Evolutionary conservation across 768 basidiomycete species (phyloP), one percentile per base, ranked within the genome.

Genomic region (Suillus cothurnatus): DNA sequence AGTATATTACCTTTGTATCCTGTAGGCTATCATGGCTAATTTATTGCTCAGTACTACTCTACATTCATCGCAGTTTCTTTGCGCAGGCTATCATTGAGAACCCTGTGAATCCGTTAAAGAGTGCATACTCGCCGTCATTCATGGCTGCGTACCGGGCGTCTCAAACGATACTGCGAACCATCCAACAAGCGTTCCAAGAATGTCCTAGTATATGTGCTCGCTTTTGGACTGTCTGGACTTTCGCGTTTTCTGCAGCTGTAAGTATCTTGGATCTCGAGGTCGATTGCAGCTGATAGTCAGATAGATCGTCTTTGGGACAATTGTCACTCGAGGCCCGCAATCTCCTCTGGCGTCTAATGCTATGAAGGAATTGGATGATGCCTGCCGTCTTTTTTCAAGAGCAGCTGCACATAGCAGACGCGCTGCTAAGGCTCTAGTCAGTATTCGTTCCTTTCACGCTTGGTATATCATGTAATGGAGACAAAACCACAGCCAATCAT

Each of bases 261-360:
- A 61, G 81, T 28, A 2, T 62, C 14, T 4, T 15, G 49, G 38
- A 23, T 31, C n/a, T 61, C 3, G 23, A 43, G 39, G 9, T 36
- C 12, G 14, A 49, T 19, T 26, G 28, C 59, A 11, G 31, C 61
- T 71, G 50, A 71, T 36, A 43, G 26, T n/a, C 15, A 19, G 11
- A 41, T 64, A 92, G 91, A 83, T 92, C 12, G 88, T 93, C 19
- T 90, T 93, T 70, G 93, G 91, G 4, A 88, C 90, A 5, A 88
- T 94, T 23, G 92, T 90, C 2, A 91, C 89, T 3, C 85, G 89
- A 34, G 87, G 88, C 4, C 92, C 92, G 6, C 79, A 84, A 7
- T 91, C 88, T 1, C 85, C 88, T 0, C 73, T 93, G 14, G 92
- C 92, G 0, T 75, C 81, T 15, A 81, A 84, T 2, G 92, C 92